These are phyloP conservation scores for Stipa capillata DNA, from an alignment of 176 grass and related monocot genomes.

Conservation along the genomic window DNA sequence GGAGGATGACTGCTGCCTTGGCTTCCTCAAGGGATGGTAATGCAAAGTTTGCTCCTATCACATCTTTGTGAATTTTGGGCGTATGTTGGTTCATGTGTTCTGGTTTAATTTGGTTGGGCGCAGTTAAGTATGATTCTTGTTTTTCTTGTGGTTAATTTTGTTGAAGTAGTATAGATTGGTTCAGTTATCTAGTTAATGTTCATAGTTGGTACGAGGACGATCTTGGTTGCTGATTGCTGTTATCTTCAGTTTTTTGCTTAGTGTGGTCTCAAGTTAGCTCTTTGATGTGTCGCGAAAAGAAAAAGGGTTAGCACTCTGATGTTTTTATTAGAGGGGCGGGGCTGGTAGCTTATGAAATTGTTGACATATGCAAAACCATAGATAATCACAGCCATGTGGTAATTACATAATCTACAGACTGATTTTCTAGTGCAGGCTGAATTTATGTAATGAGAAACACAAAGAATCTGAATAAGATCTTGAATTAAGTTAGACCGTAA, in stretches of 20 bases:
- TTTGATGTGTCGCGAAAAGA: no score
- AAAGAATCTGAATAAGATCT: no score
- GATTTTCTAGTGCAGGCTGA: neutral
- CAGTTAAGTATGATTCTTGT: neutral
- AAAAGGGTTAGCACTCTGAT: no score
- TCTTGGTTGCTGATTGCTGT: neutral
- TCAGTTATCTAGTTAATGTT: neutral
- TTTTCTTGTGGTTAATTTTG: no score
- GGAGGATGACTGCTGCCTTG: conserved; percentile 49
- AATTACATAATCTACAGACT: neutral
- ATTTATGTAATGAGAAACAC: neutral
- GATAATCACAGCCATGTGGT: neutral
- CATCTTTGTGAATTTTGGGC: neutral
- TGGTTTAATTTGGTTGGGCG: no score
- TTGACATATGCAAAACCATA: neutral
- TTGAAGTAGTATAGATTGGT: no score
- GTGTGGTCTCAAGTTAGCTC: neutral
- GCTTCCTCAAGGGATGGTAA: conserved; percentile 96
- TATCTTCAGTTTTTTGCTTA: neutral
- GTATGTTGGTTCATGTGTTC: neutral
- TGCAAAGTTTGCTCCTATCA: neutral
- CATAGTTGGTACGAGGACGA: no score
- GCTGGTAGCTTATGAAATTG: neutral
- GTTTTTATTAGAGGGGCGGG: neutral
- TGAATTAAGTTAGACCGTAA: no score